These are phyloP conservation scores for Osmanthus fragrans DNA, from an alignment of 257 asterid genomes.

Conservation along the genomic window DNA sequence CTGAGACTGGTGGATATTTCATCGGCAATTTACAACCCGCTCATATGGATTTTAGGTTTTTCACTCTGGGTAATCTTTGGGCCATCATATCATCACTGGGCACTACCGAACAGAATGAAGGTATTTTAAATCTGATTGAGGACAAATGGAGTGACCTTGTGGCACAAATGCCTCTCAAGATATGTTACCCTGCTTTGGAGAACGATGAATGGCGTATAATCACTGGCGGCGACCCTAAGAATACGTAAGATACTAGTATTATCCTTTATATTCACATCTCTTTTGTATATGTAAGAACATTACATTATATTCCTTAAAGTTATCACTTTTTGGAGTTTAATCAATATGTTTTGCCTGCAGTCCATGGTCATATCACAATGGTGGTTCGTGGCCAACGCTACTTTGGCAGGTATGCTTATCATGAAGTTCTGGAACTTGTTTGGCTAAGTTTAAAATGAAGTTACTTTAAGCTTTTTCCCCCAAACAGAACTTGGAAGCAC, in stretches of 20 bases:
- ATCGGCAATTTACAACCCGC: slow-evolving; percentile 48
- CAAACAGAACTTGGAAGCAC: background rate
- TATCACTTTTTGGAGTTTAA: background rate
- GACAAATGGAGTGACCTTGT: slow-evolving; percentile 48
- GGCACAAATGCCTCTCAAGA: slow-evolving; percentile 44
- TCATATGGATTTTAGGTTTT: slow-evolving; percentile 51
- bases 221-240: slow-evolving; percentile 53
- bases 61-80: slow-evolving; percentile 47
- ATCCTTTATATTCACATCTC: background rate
- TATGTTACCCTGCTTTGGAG: slow-evolving; percentile 47
- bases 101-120: slow-evolving; percentile 32
- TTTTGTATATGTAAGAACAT: background rate
- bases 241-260: slow-evolving; percentile 35
- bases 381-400: slow-evolving; percentile 53
- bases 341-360: slow-evolving; percentile 24
- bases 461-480: background rate
- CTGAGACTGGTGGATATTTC: slow-evolving; percentile 44
- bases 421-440: background rate
- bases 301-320: background rate
- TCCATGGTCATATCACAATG: slow-evolving; percentile 52
- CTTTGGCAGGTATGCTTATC: slow-evolving; percentile 43
- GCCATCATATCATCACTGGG: slow-evolving; percentile 44
- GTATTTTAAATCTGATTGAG: slow-evolving; percentile 37
- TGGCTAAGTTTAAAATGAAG: background rate
- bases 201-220: slow-evolving; percentile 43